Base-by-base conservation (phyloP, 2,329 filamentous ascomycete species). In the Botrytis squamosa region DNA sequence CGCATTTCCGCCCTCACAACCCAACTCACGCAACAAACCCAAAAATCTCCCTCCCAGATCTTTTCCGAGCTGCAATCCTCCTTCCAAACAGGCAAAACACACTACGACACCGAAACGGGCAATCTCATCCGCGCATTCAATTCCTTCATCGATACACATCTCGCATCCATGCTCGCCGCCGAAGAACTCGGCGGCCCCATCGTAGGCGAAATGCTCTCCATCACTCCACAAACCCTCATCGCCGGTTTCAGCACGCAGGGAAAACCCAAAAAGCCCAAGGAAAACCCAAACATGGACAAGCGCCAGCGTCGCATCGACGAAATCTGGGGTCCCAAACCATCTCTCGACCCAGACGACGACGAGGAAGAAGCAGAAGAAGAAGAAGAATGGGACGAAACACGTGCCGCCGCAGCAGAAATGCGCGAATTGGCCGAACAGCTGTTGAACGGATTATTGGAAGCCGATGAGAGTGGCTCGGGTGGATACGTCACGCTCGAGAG, bases 161-260 rank as follows among this genome's bases (percentile, higher is more conserved):
- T 97, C 1, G 92, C 92, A 1, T 83, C 88, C 4, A 92, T 95
- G 89, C 85, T 97, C 62, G 93, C 93, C 10, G 92, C 93, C 0
- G 94, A 97, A 83, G 92, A 94, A 79, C 86, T 95, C 1, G 94
- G 94, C 12, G 93, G 94, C 0, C 93, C 94, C 0, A 91, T 94
- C 18, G 93, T 95, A 0, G 93, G 94, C 5, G 91, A 93, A 77
- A 85, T 91, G 77, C 85, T 92, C 79, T 89, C 92, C 81, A 79
- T 92, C 83, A 83, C 90, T 84, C 78, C 87, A 14, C 87, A 91
- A 63, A 88, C 87, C 76, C 82, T 91, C 9, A 86, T 85, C 8
- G 87, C 86, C 14, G 89, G 88, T 1, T 91, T 91, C 80, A 90
- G 85, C 76, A 82, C 87, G 0, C 87, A 89, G 74, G 89, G 89